Evolutionary conservation across 2,329 filamentous ascomycete genomes (phyloP), one percentile per base, ranked within the genome.

Genomic region (Diaporthe australafricana): DNA sequence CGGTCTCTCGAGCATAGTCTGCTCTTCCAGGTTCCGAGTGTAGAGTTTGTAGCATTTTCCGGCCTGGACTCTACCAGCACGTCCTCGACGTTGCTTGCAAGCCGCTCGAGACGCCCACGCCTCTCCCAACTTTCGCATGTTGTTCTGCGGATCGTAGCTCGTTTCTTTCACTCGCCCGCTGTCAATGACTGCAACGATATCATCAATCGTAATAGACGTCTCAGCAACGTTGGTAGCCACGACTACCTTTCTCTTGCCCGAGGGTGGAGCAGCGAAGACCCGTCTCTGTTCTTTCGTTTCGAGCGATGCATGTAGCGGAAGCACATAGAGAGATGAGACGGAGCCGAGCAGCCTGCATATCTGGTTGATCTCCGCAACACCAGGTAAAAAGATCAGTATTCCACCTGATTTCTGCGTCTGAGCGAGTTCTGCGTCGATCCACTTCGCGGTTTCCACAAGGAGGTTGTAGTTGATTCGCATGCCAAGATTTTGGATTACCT

Each of bases 181-280:
- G 80, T 99, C 96, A 74, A 99, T 96, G 56, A 99, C 96, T 2
- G 94, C 96, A 2, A 98, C 93, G 68, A 99, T 94, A 79, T 99
- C 96, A 79, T 98, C 95, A 73, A 99, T 99, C 0, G 96, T 99
- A 80, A 99, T 98, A 2, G 96, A 98, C 0, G 96, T 99, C 81
- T 99, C 96, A 2, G 96, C 96, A 2, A 99, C 96, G 78, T 99
- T 99, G 55, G 96, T 99, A 1, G 96, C 94, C 8, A 96, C 94
- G 42, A 99, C 93, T 16, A 99, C 90, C 82, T 99, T 99, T 45
- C 96, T 89, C 82, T 94, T 95, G 0, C 95, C 95, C 3, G 84
- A 81, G 0, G 96, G 95, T 5, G 96, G 84, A 17, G 87, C 87
- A 35, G 90, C 87, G 79, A 99, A 99, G 0, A 99, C 96, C 30